Percentiles rank a stretch among this genome's conserved stretches.
phyloP scores from a whole-genome alignment of 2,329 filamentous ascomycete genomes.

The Huntiella omanensis region DNA sequence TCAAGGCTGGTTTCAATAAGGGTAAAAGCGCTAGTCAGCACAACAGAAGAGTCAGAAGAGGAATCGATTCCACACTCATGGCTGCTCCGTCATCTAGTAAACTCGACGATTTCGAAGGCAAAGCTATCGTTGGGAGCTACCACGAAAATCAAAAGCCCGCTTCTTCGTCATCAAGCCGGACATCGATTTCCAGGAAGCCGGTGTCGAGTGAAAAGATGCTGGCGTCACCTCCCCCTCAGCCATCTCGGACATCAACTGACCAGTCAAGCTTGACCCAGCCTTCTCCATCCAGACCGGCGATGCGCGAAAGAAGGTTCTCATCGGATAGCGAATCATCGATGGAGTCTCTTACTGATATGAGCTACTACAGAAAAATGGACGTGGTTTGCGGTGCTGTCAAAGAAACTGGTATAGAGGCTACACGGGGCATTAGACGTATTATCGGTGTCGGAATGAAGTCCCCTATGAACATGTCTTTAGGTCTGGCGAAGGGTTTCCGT shows the following conservation, averaged over 20 bases:
- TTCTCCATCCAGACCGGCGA: not conserved
- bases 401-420: constrained; percentile 19
- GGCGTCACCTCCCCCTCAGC: not conserved
- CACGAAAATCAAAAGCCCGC: too few species aligned
- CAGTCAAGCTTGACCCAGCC: not conserved
- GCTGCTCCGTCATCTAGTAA: not conserved
- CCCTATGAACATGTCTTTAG: constrained; percentile 70
- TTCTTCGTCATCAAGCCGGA: too few species aligned
- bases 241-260: too few species aligned
- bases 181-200: not conserved
- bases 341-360: not conserved
- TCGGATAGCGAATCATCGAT: not conserved
- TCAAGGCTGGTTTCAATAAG: constrained; percentile 6
- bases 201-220: not conserved
- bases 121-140: not conserved
- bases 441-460: constrained; percentile 58
- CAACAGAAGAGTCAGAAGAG: not conserved
- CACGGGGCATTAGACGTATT: constrained; percentile 51
- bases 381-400: constrained; percentile 14
- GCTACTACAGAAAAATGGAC: not conserved
- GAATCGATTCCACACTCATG: not conserved
- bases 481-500: constrained; percentile 69
- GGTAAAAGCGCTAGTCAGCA: not conserved
- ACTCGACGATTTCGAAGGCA: not conserved
- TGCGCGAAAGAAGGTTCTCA: not conserved